Evolutionary conservation across 75 land plant genomes (phyloP).

Genomic region (Picea glauca): DNA sequence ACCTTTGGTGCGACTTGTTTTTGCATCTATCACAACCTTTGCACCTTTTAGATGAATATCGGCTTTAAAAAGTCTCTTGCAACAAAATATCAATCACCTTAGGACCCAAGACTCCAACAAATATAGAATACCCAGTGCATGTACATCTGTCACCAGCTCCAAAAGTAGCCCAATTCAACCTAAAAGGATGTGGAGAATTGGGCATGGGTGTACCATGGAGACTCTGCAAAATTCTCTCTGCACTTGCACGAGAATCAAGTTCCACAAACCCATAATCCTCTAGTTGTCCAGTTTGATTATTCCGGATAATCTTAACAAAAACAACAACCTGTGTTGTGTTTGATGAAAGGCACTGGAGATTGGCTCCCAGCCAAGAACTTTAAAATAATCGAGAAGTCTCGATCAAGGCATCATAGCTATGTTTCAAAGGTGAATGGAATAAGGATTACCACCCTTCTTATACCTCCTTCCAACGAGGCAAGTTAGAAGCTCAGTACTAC

Average conservation of each 20-base stretch:
- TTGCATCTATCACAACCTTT: no score
- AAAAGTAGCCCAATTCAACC: slow-evolving; percentile 87
- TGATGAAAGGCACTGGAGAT: no score
- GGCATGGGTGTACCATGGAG: slow-evolving; percentile 89
- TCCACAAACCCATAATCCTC: slow-evolving; percentile 97
- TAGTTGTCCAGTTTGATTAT: slow-evolving; percentile 71
- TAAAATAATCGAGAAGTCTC: no score
- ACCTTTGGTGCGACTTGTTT: no score
- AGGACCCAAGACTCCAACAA: slow-evolving; percentile 91
- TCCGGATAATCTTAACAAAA: slow-evolving; percentile 77
- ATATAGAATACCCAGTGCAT: slow-evolving; percentile 66
- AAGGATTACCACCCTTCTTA: no score
- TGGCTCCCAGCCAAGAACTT: no score
- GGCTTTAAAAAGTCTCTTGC: slow-evolving; percentile 75
- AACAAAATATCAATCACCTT: slow-evolving; percentile 86
- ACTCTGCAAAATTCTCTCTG: slow-evolving; percentile 68
- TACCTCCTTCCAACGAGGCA: no score
- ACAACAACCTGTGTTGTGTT: slow-evolving; percentile 29
- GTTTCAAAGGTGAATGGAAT: no score
- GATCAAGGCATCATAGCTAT: no score
- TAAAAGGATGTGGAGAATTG: slow-evolving; percentile 58
- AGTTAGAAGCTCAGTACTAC: no score
- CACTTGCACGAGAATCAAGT: slow-evolving; percentile 65
- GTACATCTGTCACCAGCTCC: slow-evolving; percentile 79
- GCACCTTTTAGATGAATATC: slow-evolving; percentile 81